Base-by-base conservation (phyloP, 73 alveolate species). In the Durusdinium trenchii region DNA sequence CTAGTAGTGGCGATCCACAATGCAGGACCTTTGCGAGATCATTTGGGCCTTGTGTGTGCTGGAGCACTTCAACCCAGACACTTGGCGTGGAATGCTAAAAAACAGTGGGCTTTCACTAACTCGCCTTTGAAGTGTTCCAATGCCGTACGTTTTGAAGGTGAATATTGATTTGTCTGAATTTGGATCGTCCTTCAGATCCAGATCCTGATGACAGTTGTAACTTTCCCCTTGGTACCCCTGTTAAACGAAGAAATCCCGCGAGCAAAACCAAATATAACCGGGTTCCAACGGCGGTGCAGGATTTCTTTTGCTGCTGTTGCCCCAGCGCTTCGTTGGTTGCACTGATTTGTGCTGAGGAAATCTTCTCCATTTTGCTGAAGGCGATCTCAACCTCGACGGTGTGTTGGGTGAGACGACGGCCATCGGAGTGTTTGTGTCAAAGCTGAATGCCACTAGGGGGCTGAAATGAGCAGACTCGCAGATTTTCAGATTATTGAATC, bases 51-150 rank as follows among this genome's bases (percentile, higher is more conserved):
- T 94, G 93, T 94, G 99, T 52, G 93, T 76, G 35, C 78, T 94
- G 82, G 93, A 94, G 99, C 99, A 94, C 78, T 94, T 91, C 98
- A 91, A 91, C 85, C 98, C 98, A n/a, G 98, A 47, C 28, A 57
- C 98, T 45, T 32, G 60, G 95, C 67, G 20, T 54, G 12, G 48
- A 36, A 28, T 75, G 7, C n/a, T 57, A 23, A 57, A 57, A 57
- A 57, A 57, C 30, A 2, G 73, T 60, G 18, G 73, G 30, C 30
- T 60, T 57, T 57, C 12, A 23, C 69, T 23, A 23, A 16, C 23
- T 16, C 23, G 69, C 23, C 69, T 16, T 23, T 60, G 73, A 60
- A 23, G 40, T 36, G 85, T n/a, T 73, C 0, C 50, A 73, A 73
- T 10, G 6, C 14, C 20, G 46, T 71, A 71, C 26, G 85, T 32